Conservation (phyloP, 495 filamentous ascomycete genomes). For the Astrocystis sublimbata region DNA sequence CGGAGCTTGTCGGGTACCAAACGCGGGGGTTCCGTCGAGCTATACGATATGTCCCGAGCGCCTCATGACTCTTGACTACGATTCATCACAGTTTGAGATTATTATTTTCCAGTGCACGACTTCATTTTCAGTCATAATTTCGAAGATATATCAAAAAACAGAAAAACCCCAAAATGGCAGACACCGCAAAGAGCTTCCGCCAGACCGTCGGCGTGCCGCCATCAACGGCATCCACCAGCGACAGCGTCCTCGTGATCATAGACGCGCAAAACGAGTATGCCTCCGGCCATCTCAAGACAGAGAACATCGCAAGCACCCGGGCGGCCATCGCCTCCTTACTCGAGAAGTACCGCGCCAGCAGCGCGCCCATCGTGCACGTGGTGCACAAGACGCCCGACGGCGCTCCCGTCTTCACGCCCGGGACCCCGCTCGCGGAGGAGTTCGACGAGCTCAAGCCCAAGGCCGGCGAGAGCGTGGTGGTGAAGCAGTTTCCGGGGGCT, state of each 20-base stretch:
- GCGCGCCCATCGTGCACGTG: slow-evolving; percentile 59
- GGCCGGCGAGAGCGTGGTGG: slow-evolving; percentile 45
- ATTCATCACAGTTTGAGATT: no score
- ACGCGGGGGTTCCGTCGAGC: not conserved
- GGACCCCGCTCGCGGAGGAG: slow-evolving; percentile 52
- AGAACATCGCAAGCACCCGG: slow-evolving; percentile 48
- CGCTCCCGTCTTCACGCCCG: slow-evolving; percentile 62
- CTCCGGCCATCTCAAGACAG: slow-evolving; percentile 50
- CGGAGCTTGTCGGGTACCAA: not conserved
- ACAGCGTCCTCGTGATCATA: slow-evolving; percentile 62
- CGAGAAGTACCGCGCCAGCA: slow-evolving; percentile 49
- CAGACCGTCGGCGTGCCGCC: slow-evolving; percentile 47
- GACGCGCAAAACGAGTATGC: slow-evolving; percentile 61
- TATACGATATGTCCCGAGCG: not conserved
- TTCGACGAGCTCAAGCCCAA: slow-evolving; percentile 53
- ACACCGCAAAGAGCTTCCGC: slow-evolving; percentile 51
- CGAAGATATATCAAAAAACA: not conserved
- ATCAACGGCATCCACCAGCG: slow-evolving; percentile 50
- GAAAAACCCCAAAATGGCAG: not conserved
- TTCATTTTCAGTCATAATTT: no score
- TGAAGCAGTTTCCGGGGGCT: slow-evolving; percentile 29
- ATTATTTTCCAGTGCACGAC: no score
- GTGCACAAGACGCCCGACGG: slow-evolving; percentile 55
- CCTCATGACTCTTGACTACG: not conserved
- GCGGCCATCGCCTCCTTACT: slow-evolving; percentile 52